Evolutionary conservation across 2,329 filamentous ascomycete genomes (phyloP), one percentile per base, ranked within the genome.

Genomic region (Neofusicoccum parvum): DNA sequence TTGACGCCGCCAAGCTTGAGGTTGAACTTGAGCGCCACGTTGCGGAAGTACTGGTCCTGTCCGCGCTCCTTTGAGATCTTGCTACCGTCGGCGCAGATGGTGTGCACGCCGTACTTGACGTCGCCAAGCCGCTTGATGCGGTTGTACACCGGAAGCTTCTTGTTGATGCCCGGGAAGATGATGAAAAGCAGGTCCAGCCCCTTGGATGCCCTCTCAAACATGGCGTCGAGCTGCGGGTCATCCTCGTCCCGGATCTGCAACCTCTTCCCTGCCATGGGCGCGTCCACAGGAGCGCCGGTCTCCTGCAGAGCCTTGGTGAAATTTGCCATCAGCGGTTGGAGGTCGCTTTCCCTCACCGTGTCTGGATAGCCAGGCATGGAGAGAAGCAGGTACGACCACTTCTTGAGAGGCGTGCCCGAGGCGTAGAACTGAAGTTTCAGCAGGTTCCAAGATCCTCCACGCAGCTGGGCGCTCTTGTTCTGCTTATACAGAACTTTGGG

Each of bases 381-480:
- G 3, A 62, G 17, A 2, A 50, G 59, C 34, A 62, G 11, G 12
- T 14, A 62, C 1, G 59, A 62, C 46, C 45, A 65, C 14, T 62
- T 65, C 51, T 65, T 62, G 36, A 50, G 14, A 34, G 43, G 34
- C n/a, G 34, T 27, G 10, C 48, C 64, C 4, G 34, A 20, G n/a
- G 41, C 27, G 54, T 59, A 23, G 46, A 62, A 46, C 43, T 65
- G 23, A 9, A 43, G 36, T 0, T 67, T 43, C 14, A 69, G 76
- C 81, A 94, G 85, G 70, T 93, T 92, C 92, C 91, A 95, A 0
- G 83, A 82, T 0, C 89, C 91, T n/a, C 79, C 77, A 1, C 64
- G 68, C 0, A 85, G 78, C 0, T 59, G 72, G 5, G 83, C 66
- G 59, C 69, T 65, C 6, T 68, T 73, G 15, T 63, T 68, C 15